Evolutionary conservation across 225 moss, liverwort and hornwort species (phyloP).

Genomic region (Pleurozium schreberi): DNA sequence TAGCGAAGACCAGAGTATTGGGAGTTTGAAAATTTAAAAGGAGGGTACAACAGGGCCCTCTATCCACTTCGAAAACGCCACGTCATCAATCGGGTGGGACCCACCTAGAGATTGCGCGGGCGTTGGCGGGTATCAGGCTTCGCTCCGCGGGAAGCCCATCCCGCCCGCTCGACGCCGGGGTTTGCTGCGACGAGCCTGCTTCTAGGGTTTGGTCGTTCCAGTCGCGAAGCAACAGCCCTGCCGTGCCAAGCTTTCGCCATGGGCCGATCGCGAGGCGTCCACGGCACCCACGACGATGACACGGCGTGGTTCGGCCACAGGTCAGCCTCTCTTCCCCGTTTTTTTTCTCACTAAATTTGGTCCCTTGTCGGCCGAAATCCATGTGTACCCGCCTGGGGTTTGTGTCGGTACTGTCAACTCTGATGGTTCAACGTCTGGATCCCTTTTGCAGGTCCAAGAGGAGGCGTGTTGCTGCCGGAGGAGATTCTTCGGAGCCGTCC

Average conservation of each 20-base stretch:
- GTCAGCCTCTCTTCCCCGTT: slow-evolving; percentile 6
- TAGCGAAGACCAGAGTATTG: not conserved
- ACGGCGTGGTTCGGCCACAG: slow-evolving; percentile 91
- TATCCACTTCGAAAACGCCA: not conserved
- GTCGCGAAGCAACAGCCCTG: not conserved
- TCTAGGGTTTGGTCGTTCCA: slow-evolving; percentile 16
- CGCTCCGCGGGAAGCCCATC: slow-evolving; percentile 2
- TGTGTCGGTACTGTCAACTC: not conserved
- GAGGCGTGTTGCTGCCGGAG: slow-evolving; percentile 67
- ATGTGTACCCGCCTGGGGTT: not conserved
- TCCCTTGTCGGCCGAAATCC: not conserved
- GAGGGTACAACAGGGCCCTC: not conserved
- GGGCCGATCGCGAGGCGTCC: slow-evolving; percentile 87
- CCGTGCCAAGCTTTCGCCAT: slow-evolving; percentile 15
- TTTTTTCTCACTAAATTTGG: not conserved
- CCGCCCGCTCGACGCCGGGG: not conserved
- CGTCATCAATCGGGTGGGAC: not conserved
- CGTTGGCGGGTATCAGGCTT: not conserved
- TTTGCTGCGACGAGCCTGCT: not conserved
- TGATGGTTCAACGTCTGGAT: not conserved
- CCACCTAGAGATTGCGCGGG: not conserved
- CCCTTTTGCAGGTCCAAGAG: slow-evolving; percentile 71
- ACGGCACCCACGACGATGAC: slow-evolving; percentile 75
- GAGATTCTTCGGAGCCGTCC: slow-evolving; percentile 60
- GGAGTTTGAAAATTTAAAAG: slow-evolving; percentile 3